phyloP scores from a whole-genome alignment of 2,329 filamentous ascomycete species.

The Ophiostoma montium region DNA sequence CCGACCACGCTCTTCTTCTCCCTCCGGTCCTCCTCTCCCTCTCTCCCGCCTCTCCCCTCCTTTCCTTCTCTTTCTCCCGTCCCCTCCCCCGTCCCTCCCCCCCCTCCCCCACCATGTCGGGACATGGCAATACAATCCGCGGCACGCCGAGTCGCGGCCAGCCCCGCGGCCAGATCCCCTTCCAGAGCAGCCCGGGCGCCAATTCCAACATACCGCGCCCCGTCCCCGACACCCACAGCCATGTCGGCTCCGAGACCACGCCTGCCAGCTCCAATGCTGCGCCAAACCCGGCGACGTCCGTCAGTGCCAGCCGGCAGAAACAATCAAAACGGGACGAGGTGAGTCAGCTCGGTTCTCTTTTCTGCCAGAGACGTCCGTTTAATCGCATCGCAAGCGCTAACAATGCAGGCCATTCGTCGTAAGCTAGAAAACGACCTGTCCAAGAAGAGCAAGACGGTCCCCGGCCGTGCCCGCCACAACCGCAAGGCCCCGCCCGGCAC shows the following conservation, averaged over 20 bases:
- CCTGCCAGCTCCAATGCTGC: conserved; percentile 24
- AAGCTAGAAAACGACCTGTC: conserved; percentile 96
- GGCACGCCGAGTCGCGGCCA: conserved; percentile 50
- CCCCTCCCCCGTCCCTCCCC: background rate
- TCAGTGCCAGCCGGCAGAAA: conserved; percentile 91
- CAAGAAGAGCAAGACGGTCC: conserved; percentile 81
- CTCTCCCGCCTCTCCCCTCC: background rate
- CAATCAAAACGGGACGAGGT: conserved; percentile 98
- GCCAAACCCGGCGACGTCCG: conserved; percentile 43
- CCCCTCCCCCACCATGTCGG: conserved; percentile 29
- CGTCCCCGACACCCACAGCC: conserved; percentile 38
- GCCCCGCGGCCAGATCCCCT: conserved; percentile 46
- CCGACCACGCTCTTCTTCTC: background rate
- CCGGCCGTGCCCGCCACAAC: conserved; percentile 65
- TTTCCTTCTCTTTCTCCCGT: background rate
- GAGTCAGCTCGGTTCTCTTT: conserved; percentile 21
- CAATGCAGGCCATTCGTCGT: conserved; percentile 70
- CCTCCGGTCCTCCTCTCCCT: background rate
- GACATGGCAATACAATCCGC: conserved; percentile 44
- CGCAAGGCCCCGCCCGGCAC: conserved; percentile 93
- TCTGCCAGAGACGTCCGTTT: no score
- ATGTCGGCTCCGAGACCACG: conserved; percentile 5
- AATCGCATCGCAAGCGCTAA: no score
- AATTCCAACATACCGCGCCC: conserved; percentile 58
- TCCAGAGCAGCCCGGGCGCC: conserved; percentile 43